These are phyloP conservation scores for Chlamydomonas asymmetrica DNA, from an alignment of 139 green algal genomes.

Conservation along the genomic window DNA sequence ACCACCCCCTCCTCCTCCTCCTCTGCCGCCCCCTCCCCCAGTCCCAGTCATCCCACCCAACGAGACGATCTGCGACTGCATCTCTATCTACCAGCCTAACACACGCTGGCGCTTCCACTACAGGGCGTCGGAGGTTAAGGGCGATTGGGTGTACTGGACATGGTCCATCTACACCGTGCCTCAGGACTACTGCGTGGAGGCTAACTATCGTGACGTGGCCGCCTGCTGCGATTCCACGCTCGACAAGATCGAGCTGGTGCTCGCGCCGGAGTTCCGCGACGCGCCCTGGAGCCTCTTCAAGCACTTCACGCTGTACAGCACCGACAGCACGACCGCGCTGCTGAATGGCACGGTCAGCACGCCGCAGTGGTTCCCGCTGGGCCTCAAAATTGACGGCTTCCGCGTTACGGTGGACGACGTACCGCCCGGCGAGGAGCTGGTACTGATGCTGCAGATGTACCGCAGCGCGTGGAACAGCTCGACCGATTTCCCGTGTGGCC, in stretches of 20 bases:
- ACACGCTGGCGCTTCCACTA: constrained; percentile 42
- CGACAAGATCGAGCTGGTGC: constrained; percentile 26
- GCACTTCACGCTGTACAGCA: constrained; percentile 27
- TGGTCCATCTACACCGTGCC: constrained; percentile 37
- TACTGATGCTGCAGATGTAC: constrained; percentile 30
- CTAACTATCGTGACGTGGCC: constrained; percentile 23
- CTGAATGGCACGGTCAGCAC: constrained; percentile 24
- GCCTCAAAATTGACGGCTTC: constrained; percentile 27
- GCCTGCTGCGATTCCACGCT: constrained; percentile 44
- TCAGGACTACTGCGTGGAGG: constrained; percentile 22
- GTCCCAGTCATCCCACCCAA: neutral
- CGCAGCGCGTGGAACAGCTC: constrained; percentile 28
- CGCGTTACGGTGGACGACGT: constrained; percentile 11
- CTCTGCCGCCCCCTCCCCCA: constrained; percentile 10
- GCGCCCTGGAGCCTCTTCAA: constrained; percentile 17
- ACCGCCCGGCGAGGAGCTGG: constrained; percentile 16
- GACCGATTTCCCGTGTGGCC: constrained; percentile 36
- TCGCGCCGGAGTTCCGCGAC: constrained; percentile 6
- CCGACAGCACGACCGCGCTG: constrained; percentile 22
- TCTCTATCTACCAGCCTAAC: constrained; percentile 41
- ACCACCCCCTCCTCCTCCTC: constrained; percentile 25
- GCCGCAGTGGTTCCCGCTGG: constrained; percentile 17
- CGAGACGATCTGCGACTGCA: constrained; percentile 28
- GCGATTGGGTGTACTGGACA: constrained; percentile 17
- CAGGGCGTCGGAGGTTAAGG: constrained; percentile 11